These are phyloP conservation scores for Hippophae rhamnoides DNA, from an alignment of 306 rosid species.

Conservation along the genomic window DNA sequence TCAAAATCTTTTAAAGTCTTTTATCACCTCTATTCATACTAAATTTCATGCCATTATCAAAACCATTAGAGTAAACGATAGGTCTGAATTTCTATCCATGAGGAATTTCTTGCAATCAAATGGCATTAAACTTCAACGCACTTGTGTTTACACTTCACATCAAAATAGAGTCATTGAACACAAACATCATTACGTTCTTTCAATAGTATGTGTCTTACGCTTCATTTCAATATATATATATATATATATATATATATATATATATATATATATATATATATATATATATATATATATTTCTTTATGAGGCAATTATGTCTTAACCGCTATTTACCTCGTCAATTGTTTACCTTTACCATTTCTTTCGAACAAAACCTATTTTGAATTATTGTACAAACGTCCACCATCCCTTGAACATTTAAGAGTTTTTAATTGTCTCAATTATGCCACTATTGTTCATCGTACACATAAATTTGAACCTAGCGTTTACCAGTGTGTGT, in stretches of 20 bases:
- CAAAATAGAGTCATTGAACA: too few relatives aligned
- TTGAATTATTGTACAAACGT: constrained; percentile 8
- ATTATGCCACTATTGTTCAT: constrained; percentile 17
- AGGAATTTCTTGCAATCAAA: too few relatives aligned
- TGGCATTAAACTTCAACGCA: constrained; percentile 16
- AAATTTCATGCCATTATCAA: background rate
- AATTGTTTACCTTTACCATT: constrained; percentile 14
- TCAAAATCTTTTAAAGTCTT: background rate
- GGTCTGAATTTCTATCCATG: too few relatives aligned
- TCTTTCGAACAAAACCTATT: constrained; percentile 15
- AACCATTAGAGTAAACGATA: too few relatives aligned
- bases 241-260: too few relatives aligned
- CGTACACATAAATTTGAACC: constrained; percentile 12
- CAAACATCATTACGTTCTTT: too few relatives aligned
- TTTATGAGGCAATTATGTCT: constrained; percentile 14
- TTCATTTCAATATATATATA: constrained; percentile 9
- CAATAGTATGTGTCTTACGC: too few relatives aligned
- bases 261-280: too few relatives aligned
- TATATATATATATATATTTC: background rate
- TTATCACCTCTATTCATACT: constrained; percentile 2
- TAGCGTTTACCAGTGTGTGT: constrained; percentile 2
- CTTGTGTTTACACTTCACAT: constrained; percentile 4
- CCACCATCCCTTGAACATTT: constrained; percentile 23
- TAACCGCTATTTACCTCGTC: constrained; percentile 5
- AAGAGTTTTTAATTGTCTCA: constrained; percentile 21